phyloP scores from a whole-genome alignment of 768 basidiomycete species.

The Pholiota molesta region DNA sequence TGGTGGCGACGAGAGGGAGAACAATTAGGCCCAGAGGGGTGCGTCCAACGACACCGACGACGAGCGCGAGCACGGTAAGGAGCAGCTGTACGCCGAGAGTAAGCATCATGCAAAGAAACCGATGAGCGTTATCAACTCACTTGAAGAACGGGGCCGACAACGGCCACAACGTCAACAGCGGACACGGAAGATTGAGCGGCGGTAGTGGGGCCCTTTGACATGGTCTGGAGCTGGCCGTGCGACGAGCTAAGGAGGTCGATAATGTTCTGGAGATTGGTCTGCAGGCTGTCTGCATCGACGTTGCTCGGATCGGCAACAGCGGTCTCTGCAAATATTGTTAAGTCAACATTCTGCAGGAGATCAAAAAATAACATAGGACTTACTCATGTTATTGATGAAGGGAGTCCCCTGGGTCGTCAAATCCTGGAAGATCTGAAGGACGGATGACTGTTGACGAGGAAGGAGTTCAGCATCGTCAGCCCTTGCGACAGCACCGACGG shows the following conservation, averaged over 20 bases:
- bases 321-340: conserved; percentile 10
- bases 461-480: too few species aligned
- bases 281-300: not conserved
- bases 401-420: conserved; percentile 14
- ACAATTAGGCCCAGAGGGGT: conserved; percentile 14
- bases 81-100: conserved; percentile 19
- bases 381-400: conserved; percentile 20
- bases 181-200: conserved; percentile 14
- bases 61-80: conserved; percentile 17
- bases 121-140: conserved; percentile 11
- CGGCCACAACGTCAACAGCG: conserved; percentile 14
- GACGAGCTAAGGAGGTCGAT: conserved; percentile 16
- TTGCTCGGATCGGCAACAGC: conserved; percentile 15
- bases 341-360: too few species aligned
- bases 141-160: conserved; percentile 23
- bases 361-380: too few species aligned
- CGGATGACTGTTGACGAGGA: too few species aligned
- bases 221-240: conserved; percentile 17
- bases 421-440: conserved; percentile 18
- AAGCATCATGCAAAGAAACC: not conserved
- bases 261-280: conserved; percentile 19
- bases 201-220: conserved; percentile 9
- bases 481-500: too few species aligned
- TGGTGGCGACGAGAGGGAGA: conserved; percentile 15
- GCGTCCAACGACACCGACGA: conserved; percentile 12